Conservation (phyloP, 1,284 basidiomycete species). For the Tylopilus sp. region DNA sequence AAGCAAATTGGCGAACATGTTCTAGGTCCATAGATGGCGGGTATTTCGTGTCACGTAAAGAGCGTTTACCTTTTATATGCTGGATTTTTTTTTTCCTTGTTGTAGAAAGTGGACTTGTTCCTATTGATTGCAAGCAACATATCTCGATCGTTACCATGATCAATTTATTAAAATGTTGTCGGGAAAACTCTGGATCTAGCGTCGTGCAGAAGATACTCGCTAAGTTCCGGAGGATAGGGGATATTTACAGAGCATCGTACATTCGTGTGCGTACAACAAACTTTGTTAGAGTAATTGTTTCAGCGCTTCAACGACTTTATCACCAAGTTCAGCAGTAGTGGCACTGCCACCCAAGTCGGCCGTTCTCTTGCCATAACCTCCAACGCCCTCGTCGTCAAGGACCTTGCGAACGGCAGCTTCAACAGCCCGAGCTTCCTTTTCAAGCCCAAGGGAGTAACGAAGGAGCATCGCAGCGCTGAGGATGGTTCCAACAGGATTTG, state of each 20-base stretch:
- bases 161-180: too few relatives aligned
- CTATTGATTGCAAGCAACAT: slow-evolving; percentile 1
- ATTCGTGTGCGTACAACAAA: not conserved
- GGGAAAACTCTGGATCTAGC: too few relatives aligned
- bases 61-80: slow-evolving; percentile 17
- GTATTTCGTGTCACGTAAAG: slow-evolving; percentile 6
- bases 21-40: slow-evolving; percentile 40
- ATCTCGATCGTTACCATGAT: too few relatives aligned
- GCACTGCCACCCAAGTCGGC: slow-evolving; percentile 85
- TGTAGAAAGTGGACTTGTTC: slow-evolving; percentile 7
- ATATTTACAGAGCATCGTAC: not conserved
- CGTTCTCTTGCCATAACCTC: slow-evolving; percentile 82
- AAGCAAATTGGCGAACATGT: slow-evolving; percentile 84
- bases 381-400: slow-evolving; percentile 70
- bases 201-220: too few relatives aligned
- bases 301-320: slow-evolving; percentile 79
- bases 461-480: slow-evolving; percentile 95
- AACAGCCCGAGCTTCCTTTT: slow-evolving; percentile 79
- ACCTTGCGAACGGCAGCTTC: slow-evolving; percentile 89
- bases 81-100: slow-evolving; percentile 19
- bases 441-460: slow-evolving; percentile 90
- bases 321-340: slow-evolving; percentile 79
- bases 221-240: too few relatives aligned
- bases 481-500: slow-evolving; percentile 97
- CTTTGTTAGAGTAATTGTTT: slow-evolving; percentile 58